phyloP scores from a whole-genome alignment of 1,284 basidiomycete species.

The Apiotrichum laibachii region DNA sequence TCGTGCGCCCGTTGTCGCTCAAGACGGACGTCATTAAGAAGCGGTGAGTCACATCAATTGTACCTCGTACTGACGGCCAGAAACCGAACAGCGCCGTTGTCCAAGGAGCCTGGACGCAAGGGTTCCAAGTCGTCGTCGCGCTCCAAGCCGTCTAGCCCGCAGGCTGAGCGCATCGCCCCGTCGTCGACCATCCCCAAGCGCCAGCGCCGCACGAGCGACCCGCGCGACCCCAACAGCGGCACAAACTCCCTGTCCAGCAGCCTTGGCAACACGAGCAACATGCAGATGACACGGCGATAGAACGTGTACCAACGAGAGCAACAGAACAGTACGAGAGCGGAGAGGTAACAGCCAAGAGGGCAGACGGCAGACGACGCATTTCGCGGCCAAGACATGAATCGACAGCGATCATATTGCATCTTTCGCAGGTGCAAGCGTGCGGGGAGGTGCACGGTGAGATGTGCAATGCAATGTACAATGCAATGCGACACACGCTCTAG shows the following conservation, averaged over 20 bases:
- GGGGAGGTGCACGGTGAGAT: too few species aligned
- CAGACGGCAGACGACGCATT: too few species aligned
- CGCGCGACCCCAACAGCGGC: conserved; percentile 8
- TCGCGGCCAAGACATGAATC: too few species aligned
- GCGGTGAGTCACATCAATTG: conserved; percentile 58
- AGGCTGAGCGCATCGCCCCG: conserved; percentile 9
- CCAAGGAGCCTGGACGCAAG: conserved; percentile 17
- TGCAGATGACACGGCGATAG: conserved; percentile 11
- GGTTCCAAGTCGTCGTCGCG: conserved; percentile 10
- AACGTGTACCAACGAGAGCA: neutral
- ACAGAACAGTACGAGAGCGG: neutral
- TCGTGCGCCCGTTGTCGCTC: conserved; percentile 84
- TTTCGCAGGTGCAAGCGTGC: too few species aligned
- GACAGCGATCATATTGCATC: too few species aligned
- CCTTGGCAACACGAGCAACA: conserved; percentile 7
- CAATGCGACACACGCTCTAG: too few species aligned
- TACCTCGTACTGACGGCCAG: conserved; percentile 5
- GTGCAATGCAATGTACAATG: too few species aligned
- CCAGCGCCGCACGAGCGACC: conserved; percentile 19
- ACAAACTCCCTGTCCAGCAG: conserved; percentile 8
- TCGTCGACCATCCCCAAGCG: conserved; percentile 19
- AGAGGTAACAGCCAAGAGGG: neutral
- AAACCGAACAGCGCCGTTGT: conserved; percentile 18
- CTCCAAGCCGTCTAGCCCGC: conserved; percentile 19
- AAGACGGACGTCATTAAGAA: conserved; percentile 99